Base-by-base conservation (phyloP, 177 flowering plant genomes). In the Tripterygium wilfordii region DNA sequence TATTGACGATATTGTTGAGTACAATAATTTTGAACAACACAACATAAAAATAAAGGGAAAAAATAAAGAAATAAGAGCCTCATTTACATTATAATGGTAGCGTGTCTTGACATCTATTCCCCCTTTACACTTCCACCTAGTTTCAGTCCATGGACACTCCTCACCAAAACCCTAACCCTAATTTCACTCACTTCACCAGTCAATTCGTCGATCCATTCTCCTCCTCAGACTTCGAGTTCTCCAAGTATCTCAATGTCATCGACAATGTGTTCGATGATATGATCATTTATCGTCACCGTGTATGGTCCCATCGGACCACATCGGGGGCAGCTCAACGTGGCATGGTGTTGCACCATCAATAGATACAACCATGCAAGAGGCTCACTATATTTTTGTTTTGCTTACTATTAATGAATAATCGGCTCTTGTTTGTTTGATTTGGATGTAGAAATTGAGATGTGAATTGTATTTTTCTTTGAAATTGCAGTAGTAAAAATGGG, bases 331-430 rank as follows among this genome's bases (percentile, higher is more conserved):
- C 3, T 36, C 40, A 36, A 9, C 40, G 8, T 5, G 19, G 17
- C 17, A 36, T 36, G 17, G 40, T 17, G 20, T 18, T 20, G 51
- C 52, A 30, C 20, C 48, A 26, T 22, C 58, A 42, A 44, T 24
- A 21, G 49, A 8, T 26, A 56, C n/a, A 28, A 44, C 36, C 64
- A 66, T 57, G 76, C 53, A 64, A 64, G 71, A 61, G 56, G 49
- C n/a, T 19, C 23, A 18, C 18, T 2, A 19, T 31, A 23, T 32
- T 3, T 48, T 8, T 39, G 13, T 42, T 5, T 15, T 17, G 28
- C 5, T 4, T 25, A 8, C 8, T 8, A n/a, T n/a, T n/a, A n/a
- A n/a, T n/a, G n/a, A n/a, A n/a, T n/a, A 28, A n/a, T n/a, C 36
- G 14, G 30, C 23, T 12, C 8, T 42, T 19, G 8, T 31, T 36